phyloP scores from a whole-genome alignment of 208 protist species.

The Trypanosoma grayi region DNA sequence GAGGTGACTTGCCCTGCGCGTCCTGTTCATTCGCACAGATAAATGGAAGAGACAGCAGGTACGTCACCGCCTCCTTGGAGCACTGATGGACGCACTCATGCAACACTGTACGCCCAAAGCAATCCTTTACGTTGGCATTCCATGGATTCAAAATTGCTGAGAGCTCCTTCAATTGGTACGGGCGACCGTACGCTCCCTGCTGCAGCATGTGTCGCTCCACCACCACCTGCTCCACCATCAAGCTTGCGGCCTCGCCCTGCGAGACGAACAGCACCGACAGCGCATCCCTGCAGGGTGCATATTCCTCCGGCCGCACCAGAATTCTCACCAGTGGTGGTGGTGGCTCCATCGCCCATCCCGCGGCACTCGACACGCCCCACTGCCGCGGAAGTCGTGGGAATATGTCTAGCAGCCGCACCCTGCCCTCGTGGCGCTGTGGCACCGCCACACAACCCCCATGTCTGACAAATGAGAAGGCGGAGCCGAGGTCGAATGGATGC shows the following conservation, averaged over 20 bases:
- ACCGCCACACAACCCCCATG: constrained; percentile 38
- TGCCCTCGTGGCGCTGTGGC: constrained; percentile 24
- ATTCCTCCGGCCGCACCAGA: background rate
- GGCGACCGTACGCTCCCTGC: constrained; percentile 23
- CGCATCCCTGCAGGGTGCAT: constrained; percentile 17
- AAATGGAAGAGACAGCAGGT: constrained; percentile 59
- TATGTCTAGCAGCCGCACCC: constrained; percentile 34
- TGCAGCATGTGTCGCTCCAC: constrained; percentile 68
- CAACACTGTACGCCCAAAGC: constrained; percentile 71
- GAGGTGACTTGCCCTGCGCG: constrained; percentile 48
- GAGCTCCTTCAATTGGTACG: constrained; percentile 13
- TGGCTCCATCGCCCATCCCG: constrained; percentile 31
- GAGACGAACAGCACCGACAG: constrained; percentile 63
- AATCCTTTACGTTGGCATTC: constrained; percentile 76
- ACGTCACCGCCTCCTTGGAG: constrained; percentile 48
- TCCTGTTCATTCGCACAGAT: constrained; percentile 49
- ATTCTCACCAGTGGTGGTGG: constrained; percentile 33
- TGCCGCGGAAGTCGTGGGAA: constrained; percentile 54
- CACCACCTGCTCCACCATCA: constrained; percentile 46
- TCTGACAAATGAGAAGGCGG: constrained; percentile 65
- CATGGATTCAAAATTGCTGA: constrained; percentile 41
- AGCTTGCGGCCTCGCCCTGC: constrained; percentile 32
- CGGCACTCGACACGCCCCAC: constrained; percentile 4
- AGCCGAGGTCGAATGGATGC: constrained; percentile 77
- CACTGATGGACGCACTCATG: constrained; percentile 62